Base-by-base conservation (phyloP, 768 basidiomycete genomes). In the Rhodotorula sphaerocarpa region DNA sequence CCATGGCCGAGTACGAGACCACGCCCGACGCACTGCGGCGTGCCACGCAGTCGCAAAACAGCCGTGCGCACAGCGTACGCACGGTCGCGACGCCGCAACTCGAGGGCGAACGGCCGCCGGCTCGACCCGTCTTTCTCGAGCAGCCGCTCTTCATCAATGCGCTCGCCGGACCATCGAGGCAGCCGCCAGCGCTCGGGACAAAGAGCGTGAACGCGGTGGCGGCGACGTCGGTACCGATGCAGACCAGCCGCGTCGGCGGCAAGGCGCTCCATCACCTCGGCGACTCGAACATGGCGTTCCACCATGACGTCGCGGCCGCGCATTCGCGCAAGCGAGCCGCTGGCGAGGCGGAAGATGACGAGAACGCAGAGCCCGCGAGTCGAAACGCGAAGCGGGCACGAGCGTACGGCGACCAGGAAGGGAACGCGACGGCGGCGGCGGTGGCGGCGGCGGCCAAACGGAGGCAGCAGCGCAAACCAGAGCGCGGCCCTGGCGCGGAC, bases 401-500 rank as follows among this genome's bases (percentile, higher is more conserved):
- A 31, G 5, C 18, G 2, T 30, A 21, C n/a, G 16, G 18, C 43
- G 36, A 23, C 20, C 14, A 30, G 31, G 50, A 15, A 3, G 15
- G 18, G 16, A 9, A 14, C 50, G n/a, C n/a, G n/a, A n/a, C n/a
- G n/a, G n/a, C n/a, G n/a, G n/a, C n/a, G n/a, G n/a, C n/a, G n/a
- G n/a, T n/a, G n/a, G n/a, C n/a, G n/a, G n/a, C n/a, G n/a, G n/a
- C 54, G n/a, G 34, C 23, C n/a, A 45, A 45, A 16, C 53, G 54
- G 45, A 57, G n/a, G n/a, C n/a, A 56, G 51, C n/a, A n/a, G 39
- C 50, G 44, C 43, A 48, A 48, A 48, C 18, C 15, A 7, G 51
- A 30, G 7, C 54, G 50, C 23, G n/a, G 36, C 30, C 43, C 41
- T 20, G 66, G 68, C 44, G 50, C 57, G 56, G 67, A 66, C 33